phyloP scores from a whole-genome alignment of 2,329 filamentous ascomycete species.

The Malbranchea zuffiana region DNA sequence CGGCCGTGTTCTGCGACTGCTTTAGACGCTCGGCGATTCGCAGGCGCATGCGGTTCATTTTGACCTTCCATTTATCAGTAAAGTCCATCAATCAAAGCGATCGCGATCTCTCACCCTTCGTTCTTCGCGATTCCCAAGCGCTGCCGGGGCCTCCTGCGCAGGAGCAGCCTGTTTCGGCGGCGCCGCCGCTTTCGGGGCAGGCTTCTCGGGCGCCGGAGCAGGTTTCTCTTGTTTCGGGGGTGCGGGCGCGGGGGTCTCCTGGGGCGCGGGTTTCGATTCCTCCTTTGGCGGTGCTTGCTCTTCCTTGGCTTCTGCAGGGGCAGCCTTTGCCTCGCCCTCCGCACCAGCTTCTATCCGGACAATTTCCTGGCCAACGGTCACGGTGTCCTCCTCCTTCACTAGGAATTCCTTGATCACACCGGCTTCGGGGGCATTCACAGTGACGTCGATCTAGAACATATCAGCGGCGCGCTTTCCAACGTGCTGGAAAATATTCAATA shows the following conservation, averaged over 20 bases:
- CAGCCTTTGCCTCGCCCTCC: constrained; percentile 4
- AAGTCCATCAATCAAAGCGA: neutral
- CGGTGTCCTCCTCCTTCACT: constrained; percentile 87
- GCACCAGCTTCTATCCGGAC: constrained; percentile 74
- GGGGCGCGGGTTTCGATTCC: constrained; percentile 23
- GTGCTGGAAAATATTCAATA: constrained; percentile 28
- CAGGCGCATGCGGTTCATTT: constrained; percentile 99
- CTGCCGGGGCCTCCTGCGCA: constrained; percentile 2
- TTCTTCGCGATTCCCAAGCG: constrained; percentile 68
- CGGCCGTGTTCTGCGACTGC: constrained; percentile 97
- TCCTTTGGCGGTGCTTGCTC: constrained; percentile 12
- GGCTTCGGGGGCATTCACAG: constrained; percentile 84
- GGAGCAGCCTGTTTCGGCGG: constrained; percentile 14
- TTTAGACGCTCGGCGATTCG: constrained; percentile 95
- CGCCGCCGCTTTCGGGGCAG: constrained; percentile 12
- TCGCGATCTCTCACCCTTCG: constrained; percentile 54
- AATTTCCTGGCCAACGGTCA: constrained; percentile 85
- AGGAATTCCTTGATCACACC: constrained; percentile 87
- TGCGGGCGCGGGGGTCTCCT: constrained; percentile 11
- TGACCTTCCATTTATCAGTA: constrained; percentile 53
- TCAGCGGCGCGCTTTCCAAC: neutral
- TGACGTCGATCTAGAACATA: constrained; percentile 69
- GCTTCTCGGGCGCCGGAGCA: constrained; percentile 4
- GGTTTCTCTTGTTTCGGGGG: constrained; percentile 1
- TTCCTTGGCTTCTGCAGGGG: constrained; percentile 20